Conservation (phyloP, 2,329 filamentous ascomycete species). For the Cordyceps farinosa region DNA sequence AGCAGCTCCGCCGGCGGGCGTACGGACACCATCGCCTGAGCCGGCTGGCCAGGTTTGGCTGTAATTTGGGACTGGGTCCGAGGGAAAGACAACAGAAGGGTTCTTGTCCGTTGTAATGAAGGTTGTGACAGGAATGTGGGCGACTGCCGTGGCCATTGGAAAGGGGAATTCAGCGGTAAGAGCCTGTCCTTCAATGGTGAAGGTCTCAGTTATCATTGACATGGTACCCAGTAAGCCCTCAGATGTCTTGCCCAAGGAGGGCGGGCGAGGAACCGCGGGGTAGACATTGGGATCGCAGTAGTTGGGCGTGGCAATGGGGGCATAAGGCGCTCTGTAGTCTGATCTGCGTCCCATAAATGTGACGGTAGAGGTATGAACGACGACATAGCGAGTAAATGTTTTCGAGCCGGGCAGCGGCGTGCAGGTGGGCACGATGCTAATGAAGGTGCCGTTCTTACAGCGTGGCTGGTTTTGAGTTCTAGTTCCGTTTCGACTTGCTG, state of each 20-base stretch:
- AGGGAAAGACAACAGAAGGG: constrained; percentile 45
- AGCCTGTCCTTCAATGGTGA: constrained; percentile 5
- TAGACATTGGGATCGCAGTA: constrained; percentile 32
- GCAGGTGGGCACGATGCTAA: constrained; percentile 29
- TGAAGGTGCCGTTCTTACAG: constrained; percentile 5
- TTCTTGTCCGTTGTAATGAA: constrained; percentile 55
- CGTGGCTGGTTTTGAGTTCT: too few species aligned
- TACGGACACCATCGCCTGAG: neutral
- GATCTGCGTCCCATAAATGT: constrained; percentile 45
- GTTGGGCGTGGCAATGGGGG: constrained; percentile 37
- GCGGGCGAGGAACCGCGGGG: constrained; percentile 7
- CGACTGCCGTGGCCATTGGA: neutral
- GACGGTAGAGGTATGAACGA: constrained; percentile 48
- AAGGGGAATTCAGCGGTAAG: neutral
- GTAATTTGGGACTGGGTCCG: constrained; percentile 26
- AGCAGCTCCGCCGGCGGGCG: neutral
- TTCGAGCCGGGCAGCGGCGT: constrained; percentile 30
- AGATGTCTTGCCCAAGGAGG: neutral
- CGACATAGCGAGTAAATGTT: constrained; percentile 38
- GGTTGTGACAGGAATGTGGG: constrained; percentile 33
- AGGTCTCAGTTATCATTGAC: constrained; percentile 10
- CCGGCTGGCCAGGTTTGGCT: constrained; percentile 11
- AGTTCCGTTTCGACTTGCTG: neutral
- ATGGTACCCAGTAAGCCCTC: neutral
- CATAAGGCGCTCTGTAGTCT: constrained; percentile 46